Percentiles rank a stretch among this genome's conserved stretches.
Conservation (phyloP, 768 basidiomycete species). For the Mycena pura region DNA sequence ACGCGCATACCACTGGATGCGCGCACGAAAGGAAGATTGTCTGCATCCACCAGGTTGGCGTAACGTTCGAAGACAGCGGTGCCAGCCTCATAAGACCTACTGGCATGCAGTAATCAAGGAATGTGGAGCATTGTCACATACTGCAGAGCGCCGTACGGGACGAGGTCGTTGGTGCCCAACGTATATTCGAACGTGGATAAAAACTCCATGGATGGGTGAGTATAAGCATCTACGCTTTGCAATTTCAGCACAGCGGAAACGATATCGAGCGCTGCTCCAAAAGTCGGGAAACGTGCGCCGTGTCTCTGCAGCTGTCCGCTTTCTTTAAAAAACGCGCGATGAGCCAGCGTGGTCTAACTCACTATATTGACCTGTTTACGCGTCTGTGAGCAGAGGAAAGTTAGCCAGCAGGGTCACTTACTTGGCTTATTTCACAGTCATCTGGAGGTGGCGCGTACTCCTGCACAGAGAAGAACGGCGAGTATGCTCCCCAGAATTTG, state of each 20-base stretch:
- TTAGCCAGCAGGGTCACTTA: conserved; percentile 28
- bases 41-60: conserved; percentile 39
- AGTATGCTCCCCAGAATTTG: conserved; percentile 63
- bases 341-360: too few species aligned
- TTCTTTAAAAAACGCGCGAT: background rate
- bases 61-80: conserved; percentile 50
- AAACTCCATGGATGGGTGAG: conserved; percentile 60
- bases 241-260: conserved; percentile 59
- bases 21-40: conserved; percentile 55
- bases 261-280: conserved; percentile 50
- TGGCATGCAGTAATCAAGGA: background rate
- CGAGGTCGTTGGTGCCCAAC: conserved; percentile 62
- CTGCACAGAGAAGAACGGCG: conserved; percentile 61
- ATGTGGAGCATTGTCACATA: conserved; percentile 39
- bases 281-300: conserved; percentile 79
- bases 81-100: conserved; percentile 47
- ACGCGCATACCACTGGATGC: conserved; percentile 63
- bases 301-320: conserved; percentile 74
- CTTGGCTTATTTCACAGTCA: conserved; percentile 64
- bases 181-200: conserved; percentile 62
- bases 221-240: conserved; percentile 50
- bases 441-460: conserved; percentile 54
- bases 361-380: conserved; percentile 66
- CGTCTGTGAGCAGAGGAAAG: background rate
- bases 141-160: conserved; percentile 74